A percentile compares a stretch with the other conserved stretches of the same genome.
Evolutionary conservation across 192 early-diverging fungal genomes (phyloP).

Genomic region (Coemansia sp.): DNA sequence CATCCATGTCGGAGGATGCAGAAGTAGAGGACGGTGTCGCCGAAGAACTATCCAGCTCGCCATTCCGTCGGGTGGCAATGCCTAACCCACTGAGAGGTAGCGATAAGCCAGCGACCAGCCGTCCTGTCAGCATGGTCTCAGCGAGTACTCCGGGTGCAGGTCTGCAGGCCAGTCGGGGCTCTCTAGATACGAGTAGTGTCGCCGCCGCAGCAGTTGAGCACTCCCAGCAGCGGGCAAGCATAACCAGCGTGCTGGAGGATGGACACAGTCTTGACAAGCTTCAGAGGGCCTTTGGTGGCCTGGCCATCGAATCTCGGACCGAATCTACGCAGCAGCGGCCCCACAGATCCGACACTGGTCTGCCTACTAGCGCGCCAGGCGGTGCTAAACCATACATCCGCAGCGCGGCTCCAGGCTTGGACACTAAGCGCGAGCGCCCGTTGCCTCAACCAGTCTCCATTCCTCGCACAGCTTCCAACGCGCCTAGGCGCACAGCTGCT

Average conservation of each 20-base stretch:
- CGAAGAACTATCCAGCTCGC: slow-evolving; percentile 24
- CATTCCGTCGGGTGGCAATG: slow-evolving; percentile 35
- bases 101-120: slow-evolving; percentile 18
- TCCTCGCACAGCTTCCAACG: slow-evolving; percentile 5
- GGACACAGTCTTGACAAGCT: slow-evolving; percentile 24
- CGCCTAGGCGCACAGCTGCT: background rate
- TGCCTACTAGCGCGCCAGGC: background rate
- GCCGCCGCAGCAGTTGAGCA: background rate
- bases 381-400: slow-evolving; percentile 23
- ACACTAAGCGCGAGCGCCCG: slow-evolving; percentile 23
- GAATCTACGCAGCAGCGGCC: background rate
- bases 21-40: slow-evolving; percentile 11
- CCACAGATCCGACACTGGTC: background rate
- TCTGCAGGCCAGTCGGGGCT: background rate
- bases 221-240: background rate
- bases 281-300: slow-evolving; percentile 26
- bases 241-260: background rate
- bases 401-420: slow-evolving; percentile 31
- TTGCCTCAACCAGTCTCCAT: slow-evolving; percentile 36
- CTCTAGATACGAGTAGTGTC: background rate
- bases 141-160: background rate
- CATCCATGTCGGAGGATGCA: slow-evolving; percentile 16
- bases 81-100: slow-evolving; percentile 36
- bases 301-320: slow-evolving; percentile 21
- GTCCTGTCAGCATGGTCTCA: slow-evolving; percentile 11